Percentiles rank a stretch among this genome's conserved stretches.
These are phyloP conservation scores for Diutina rugosa DNA, from an alignment of 1,139 yeast genomes.

Conservation along the genomic window DNA sequence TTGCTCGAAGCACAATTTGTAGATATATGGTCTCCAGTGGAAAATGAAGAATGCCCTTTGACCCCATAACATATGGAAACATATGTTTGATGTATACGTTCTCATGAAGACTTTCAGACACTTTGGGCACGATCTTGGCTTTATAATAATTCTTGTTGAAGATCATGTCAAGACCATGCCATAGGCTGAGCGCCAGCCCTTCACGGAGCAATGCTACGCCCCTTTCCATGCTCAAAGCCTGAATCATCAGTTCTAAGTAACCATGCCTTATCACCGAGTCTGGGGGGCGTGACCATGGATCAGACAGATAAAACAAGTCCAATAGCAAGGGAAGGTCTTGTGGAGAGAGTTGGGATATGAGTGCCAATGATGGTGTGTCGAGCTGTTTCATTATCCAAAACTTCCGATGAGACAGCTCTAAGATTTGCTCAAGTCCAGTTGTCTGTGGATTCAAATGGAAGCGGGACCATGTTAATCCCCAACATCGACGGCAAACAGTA, in stretches of 20 bases:
- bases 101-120: background rate
- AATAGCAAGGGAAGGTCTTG: background rate
- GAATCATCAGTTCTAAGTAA: background rate
- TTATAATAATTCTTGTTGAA: background rate
- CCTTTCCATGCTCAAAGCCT: background rate
- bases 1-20: background rate
- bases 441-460: background rate
- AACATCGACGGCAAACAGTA: background rate
- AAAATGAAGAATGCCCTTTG: background rate
- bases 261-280: background rate
- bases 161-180: background rate
- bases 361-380: background rate
- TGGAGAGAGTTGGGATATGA: background rate
- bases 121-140: background rate
- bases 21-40: background rate
- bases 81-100: background rate
- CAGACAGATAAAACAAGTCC: background rate
- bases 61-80: background rate
- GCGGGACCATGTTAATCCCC: background rate
- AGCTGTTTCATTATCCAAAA: background rate
- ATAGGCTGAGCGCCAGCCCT: background rate
- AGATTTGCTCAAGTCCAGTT: background rate
- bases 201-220: background rate
- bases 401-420: background rate
- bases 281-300: background rate